Evolutionary conservation across 352 stramenopile species (phyloP).

Genomic region (Globisporangium viniferum): DNA sequence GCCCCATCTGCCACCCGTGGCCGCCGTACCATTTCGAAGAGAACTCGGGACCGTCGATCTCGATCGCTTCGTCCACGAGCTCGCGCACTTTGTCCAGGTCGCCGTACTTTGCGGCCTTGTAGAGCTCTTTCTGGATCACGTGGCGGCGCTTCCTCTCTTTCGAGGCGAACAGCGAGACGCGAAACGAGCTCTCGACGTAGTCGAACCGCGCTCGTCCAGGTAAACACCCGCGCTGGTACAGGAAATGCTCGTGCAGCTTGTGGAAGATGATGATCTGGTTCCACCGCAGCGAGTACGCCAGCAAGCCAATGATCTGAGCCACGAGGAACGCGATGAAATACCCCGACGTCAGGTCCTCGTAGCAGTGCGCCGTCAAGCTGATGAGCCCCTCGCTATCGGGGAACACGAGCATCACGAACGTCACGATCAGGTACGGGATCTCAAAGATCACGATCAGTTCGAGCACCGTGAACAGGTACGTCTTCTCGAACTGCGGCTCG

Average conservation of each 20-base stretch:
- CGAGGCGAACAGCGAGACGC: constrained; percentile 39
- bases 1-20: constrained; percentile 19
- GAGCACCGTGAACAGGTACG: constrained; percentile 66
- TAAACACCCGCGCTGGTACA: constrained; percentile 64
- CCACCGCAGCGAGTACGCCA: constrained; percentile 65
- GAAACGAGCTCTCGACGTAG: constrained; percentile 57
- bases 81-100: constrained; percentile 49
- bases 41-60: constrained; percentile 60
- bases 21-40: constrained; percentile 59
- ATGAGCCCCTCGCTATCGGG: constrained; percentile 30
- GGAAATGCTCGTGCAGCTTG: constrained; percentile 70
- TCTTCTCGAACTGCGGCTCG: constrained; percentile 61
- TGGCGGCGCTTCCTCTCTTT: constrained; percentile 33
- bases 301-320: constrained; percentile 44
- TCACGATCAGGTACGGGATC: constrained; percentile 66
- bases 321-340: constrained; percentile 46
- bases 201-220: constrained; percentile 62
- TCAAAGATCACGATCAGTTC: constrained; percentile 76
- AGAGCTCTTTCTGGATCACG: constrained; percentile 51
- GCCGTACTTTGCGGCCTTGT: constrained; percentile 61
- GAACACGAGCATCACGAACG: constrained; percentile 47
- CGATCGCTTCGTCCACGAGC: constrained; percentile 45
- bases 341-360: constrained; percentile 16
- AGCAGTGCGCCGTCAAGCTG: constrained; percentile 36
- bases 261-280: constrained; percentile 82